Base-by-base conservation (phyloP, 345 rosid species). In the Theobroma cacao region DNA sequence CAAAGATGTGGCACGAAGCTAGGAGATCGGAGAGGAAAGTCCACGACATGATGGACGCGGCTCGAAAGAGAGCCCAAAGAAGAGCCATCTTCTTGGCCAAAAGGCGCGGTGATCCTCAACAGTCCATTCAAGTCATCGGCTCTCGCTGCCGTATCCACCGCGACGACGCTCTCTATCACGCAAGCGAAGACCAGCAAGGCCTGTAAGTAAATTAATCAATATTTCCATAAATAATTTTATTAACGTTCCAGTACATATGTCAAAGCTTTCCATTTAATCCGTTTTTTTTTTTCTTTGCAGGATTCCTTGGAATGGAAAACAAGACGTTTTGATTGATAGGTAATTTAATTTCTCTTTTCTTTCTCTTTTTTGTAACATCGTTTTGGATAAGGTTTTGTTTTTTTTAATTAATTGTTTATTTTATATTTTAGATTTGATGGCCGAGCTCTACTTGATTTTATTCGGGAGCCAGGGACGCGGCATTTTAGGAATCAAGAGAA, bases 21-120 rank as follows among this genome's bases (percentile, higher is more conserved):
- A 88, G 99, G 82, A 87, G 97, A 86, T 94, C 99, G 86, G 99
- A 96, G 90, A 88, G 82, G 91, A 94, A 94, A 66, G 99, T 96
- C 12, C 99, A 96, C 84, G 98, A 94, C 86, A 85, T 94, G 93
- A 96, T 96, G 99, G 98, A 94, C 90, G 98, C 97, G 0, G 98
- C 98, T 82, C 94, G 99, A 65, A 97, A 94, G 87, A 80, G 99
- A 80, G 99, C 98, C 3, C 98, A 94, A 80, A 75, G 99, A 33
- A 86, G 98, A 70, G 99, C 98, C 50, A 88, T 94, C 31, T 91
- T 87, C 85, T 76, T 96, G 75, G 98, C 99, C 11, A 90, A 94
- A 86, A 82, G 98, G 36, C 94, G 98, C 43, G 99, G 99, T 71
- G 99, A 96, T 80, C 99, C 98, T 20, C 91, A 89, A 80, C 98